phyloP scores from a whole-genome alignment of 768 basidiomycete genomes.

The Psilocybe subaeruginosa region DNA sequence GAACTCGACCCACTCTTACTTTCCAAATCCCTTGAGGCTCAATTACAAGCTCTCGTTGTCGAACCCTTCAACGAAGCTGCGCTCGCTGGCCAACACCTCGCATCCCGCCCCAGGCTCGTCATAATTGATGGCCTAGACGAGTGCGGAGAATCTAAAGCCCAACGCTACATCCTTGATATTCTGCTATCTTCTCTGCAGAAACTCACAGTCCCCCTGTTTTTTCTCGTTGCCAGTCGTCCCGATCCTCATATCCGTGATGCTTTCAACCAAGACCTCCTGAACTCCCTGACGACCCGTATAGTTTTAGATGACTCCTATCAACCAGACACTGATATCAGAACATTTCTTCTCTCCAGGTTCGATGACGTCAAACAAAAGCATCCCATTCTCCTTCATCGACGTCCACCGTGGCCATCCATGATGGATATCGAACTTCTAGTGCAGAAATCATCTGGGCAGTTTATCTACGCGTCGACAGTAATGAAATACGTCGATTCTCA shows the following conservation, averaged over 20 bases:
- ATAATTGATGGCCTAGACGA: constrained; percentile 28
- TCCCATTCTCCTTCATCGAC: not conserved
- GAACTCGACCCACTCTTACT: constrained; percentile 16
- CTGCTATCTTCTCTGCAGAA: constrained; percentile 2
- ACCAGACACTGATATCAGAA: constrained; percentile 14
- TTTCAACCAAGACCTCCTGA: constrained; percentile 13
- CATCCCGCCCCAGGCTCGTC: constrained; percentile 14
- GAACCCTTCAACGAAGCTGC: constrained; percentile 11
- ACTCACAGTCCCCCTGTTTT: constrained; percentile 17
- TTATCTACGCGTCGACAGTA: constrained; percentile 13
- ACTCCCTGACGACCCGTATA: constrained; percentile 1
- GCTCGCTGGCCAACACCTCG: not conserved
- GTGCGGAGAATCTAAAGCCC: constrained; percentile 13
- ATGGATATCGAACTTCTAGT: constrained; percentile 7
- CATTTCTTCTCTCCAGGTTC: constrained; percentile 15
- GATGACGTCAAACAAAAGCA: constrained; percentile 11
- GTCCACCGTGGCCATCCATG: constrained; percentile 14
- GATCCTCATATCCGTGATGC: constrained; percentile 18
- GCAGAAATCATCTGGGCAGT: constrained; percentile 12
- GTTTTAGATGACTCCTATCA: constrained; percentile 13
- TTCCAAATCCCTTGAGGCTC: constrained; percentile 4
- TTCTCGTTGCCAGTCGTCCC: constrained; percentile 24
- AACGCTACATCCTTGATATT: constrained; percentile 16
- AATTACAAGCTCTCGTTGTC: constrained; percentile 15
- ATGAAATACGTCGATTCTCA: constrained; percentile 20